These are phyloP conservation scores for Astrothelium subdiscretum DNA, from an alignment of 495 filamentous ascomycete species.

Conservation along the genomic window DNA sequence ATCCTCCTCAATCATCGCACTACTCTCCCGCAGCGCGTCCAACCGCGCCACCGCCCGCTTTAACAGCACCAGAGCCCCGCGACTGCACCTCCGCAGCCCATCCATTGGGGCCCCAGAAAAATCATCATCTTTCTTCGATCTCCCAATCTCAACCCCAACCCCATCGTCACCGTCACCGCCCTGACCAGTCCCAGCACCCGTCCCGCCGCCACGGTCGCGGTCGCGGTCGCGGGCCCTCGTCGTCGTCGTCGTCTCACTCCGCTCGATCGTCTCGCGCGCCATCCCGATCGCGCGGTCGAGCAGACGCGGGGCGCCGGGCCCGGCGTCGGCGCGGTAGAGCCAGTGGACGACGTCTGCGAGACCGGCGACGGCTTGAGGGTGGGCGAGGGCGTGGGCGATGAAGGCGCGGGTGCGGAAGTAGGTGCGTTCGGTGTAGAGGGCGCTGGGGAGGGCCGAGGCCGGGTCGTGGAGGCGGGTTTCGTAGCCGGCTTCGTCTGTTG, in stretches of 20 bases:
- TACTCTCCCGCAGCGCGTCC: constrained; percentile 16
- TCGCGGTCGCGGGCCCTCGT: too few species aligned
- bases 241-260: constrained; percentile 8
- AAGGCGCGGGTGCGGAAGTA: constrained; percentile 44
- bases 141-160: background rate
- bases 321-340: constrained; percentile 29
- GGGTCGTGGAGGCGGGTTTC: constrained; percentile 34
- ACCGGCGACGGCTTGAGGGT: constrained; percentile 26
- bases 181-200: too few species aligned
- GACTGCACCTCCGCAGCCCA: constrained; percentile 23
- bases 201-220: too few species aligned
- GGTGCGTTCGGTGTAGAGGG: constrained; percentile 43
- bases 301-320: constrained; percentile 24
- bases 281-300: constrained; percentile 29
- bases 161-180: constrained; percentile 7
- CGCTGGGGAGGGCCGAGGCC: constrained; percentile 35
- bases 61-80: constrained; percentile 32
- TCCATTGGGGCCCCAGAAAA: too few species aligned
- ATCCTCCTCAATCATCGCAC: background rate
- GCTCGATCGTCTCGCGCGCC: constrained; percentile 26
- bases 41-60: constrained; percentile 29
- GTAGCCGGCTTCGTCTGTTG: constrained; percentile 47
- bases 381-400: constrained; percentile 36
- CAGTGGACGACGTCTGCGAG: constrained; percentile 40
- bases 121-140: too few species aligned